These are phyloP conservation scores for Apiospora pterosperma DNA, from an alignment of 2,329 filamentous ascomycete species.

Conservation along the genomic window DNA sequence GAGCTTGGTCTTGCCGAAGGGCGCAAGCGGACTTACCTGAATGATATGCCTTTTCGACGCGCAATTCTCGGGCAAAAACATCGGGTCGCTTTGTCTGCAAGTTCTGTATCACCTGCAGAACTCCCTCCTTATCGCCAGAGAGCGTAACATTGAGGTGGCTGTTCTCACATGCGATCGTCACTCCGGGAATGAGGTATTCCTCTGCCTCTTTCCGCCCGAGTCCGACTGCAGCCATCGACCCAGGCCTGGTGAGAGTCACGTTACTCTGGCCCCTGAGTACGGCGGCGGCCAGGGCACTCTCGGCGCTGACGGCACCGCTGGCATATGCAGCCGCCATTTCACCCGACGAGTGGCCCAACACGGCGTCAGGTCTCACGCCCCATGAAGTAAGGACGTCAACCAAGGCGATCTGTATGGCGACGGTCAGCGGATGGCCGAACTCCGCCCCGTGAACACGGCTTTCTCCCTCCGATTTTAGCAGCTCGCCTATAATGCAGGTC, in stretches of 20 bases:
- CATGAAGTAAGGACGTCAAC: background rate
- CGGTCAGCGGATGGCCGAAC: background rate
- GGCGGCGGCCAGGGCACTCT: constrained; percentile 18
- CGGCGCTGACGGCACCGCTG: background rate
- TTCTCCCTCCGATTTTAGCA: constrained; percentile 8
- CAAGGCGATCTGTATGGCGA: background rate
- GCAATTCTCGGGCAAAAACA: background rate
- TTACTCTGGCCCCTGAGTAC: constrained; percentile 17
- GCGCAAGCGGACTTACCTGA: background rate
- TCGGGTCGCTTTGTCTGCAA: background rate
- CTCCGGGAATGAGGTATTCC: background rate
- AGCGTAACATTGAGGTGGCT: background rate
- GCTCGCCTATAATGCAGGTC: constrained; percentile 9
- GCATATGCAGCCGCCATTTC: background rate
- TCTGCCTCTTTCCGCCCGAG: background rate
- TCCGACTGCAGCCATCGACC: background rate
- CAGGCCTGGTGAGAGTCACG: background rate
- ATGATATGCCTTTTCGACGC: constrained; percentile 5
- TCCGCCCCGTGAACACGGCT: background rate
- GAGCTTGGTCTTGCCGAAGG: background rate
- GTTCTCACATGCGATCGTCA: background rate
- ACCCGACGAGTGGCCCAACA: background rate
- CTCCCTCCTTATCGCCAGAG: background rate
- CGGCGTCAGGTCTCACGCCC: background rate
- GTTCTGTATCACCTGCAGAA: constrained; percentile 14